These are phyloP conservation scores for Ganoderma meredithae DNA, from an alignment of 1,284 basidiomycete species.

Conservation along the genomic window DNA sequence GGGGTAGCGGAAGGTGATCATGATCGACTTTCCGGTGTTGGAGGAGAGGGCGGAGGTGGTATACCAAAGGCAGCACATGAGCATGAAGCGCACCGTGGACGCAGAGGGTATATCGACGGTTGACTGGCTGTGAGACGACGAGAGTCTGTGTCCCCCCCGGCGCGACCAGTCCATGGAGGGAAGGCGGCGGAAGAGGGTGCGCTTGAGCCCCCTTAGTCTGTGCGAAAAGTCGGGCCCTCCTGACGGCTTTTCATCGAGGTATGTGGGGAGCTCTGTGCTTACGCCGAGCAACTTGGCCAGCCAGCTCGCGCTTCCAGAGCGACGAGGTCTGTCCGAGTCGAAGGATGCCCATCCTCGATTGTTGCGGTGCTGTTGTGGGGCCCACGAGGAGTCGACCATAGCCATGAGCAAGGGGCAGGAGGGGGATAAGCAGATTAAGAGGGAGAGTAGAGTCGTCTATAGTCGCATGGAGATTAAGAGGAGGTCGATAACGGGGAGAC, in stretches of 20 bases:
- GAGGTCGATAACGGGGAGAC: constrained; percentile 21
- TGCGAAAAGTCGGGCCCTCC: constrained; percentile 27
- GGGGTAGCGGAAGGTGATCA: constrained; percentile 87
- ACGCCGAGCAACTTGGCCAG: constrained; percentile 37
- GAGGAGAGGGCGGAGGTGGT: constrained; percentile 86
- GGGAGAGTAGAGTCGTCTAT: constrained; percentile 25
- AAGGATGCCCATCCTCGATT: constrained; percentile 28
- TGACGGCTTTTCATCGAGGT: constrained; percentile 33
- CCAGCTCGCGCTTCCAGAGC: constrained; percentile 32
- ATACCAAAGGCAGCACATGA: constrained; percentile 85
- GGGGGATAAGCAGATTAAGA: constrained; percentile 23
- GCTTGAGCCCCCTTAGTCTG: constrained; percentile 32
- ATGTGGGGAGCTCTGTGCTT: constrained; percentile 28
- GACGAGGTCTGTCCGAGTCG: constrained; percentile 30
- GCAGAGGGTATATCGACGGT: constrained; percentile 36
- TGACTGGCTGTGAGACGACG: constrained; percentile 20
- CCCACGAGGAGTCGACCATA: constrained; percentile 31
- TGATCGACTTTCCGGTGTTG: constrained; percentile 89
- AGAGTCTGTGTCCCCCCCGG: constrained; percentile 20
- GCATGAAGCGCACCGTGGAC: constrained; percentile 56
- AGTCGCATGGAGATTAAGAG: constrained; percentile 32
- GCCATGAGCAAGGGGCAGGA: constrained; percentile 13
- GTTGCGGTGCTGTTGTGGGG: constrained; percentile 26
- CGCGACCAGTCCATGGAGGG: constrained; percentile 31
- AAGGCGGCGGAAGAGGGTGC: constrained; percentile 31